A percentile compares a stretch with the other conserved stretches of the same genome.
Evolutionary conservation across 2,329 filamentous ascomycete genomes (phyloP).

Genomic region (Epichloe brachyelytri): DNA sequence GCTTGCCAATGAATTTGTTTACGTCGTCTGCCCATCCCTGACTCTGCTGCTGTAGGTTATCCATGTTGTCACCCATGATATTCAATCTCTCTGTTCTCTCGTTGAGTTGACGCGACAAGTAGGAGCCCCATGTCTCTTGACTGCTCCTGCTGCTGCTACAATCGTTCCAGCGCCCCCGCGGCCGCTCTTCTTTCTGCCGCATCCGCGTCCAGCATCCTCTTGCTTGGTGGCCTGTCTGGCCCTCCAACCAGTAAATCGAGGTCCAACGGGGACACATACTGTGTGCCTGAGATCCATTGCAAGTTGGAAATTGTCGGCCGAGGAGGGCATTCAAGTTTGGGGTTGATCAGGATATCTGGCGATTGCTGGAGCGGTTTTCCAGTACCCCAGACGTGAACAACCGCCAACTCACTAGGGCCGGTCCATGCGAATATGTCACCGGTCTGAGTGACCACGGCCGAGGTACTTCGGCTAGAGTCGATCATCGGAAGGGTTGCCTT

Average conservation of each 20-base stretch:
- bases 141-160: slow-evolving; percentile 12
- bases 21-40: slow-evolving; percentile 79
- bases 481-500: slow-evolving; percentile 53
- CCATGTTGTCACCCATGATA: slow-evolving; percentile 73
- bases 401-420: slow-evolving; percentile 70
- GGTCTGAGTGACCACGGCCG: slow-evolving; percentile 58
- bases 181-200: slow-evolving; percentile 58
- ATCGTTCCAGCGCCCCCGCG: slow-evolving; percentile 16
- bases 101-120: slow-evolving; percentile 75
- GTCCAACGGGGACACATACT: slow-evolving; percentile 75
- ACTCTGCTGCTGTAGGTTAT: slow-evolving; percentile 67
- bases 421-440: slow-evolving; percentile 83
- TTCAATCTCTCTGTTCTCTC: slow-evolving; percentile 82
- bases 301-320: slow-evolving; percentile 89
- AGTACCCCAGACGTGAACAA: slow-evolving; percentile 76
- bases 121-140: slow-evolving; percentile 60
- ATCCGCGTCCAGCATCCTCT: slow-evolving; percentile 73
- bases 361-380: slow-evolving; percentile 49
- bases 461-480: slow-evolving; percentile 58
- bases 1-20: slow-evolving; percentile 70
- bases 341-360: slow-evolving; percentile 69
- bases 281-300: slow-evolving; percentile 93
- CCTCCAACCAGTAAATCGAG: slow-evolving; percentile 86
- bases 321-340: slow-evolving; percentile 57
- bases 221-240: slow-evolving; percentile 74